Evolutionary conservation across 768 basidiomycete genomes (phyloP).

Genomic region (Amanita inopinata): DNA sequence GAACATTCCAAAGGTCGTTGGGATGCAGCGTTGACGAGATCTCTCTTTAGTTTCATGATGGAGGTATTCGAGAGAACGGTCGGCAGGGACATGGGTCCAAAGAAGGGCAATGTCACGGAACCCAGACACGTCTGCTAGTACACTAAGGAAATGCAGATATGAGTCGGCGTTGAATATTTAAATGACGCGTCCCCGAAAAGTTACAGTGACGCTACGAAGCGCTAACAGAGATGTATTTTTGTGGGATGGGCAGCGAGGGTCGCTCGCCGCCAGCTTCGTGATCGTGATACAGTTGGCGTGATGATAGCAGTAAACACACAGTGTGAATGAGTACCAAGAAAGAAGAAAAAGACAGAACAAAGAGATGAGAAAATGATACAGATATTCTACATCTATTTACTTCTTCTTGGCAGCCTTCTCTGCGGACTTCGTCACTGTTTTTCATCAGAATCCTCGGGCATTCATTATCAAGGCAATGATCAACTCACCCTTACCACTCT

Average conservation of each 20-base stretch:
- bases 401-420: slow-evolving; percentile 97
- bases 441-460: slow-evolving; percentile 1
- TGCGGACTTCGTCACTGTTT: slow-evolving; percentile 81
- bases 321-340: slow-evolving; percentile 32
- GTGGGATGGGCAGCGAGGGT: slow-evolving; percentile 16
- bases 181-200: no score
- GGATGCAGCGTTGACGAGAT: slow-evolving; percentile 85
- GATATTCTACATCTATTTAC: slow-evolving; percentile 72
- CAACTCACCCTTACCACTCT: slow-evolving; percentile 74
- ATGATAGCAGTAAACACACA: slow-evolving; percentile 28
- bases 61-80: slow-evolving; percentile 89
- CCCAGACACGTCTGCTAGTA: slow-evolving; percentile 73
- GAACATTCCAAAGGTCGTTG: slow-evolving; percentile 89
- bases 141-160: no score
- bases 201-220: slow-evolving; percentile 8
- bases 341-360: slow-evolving; percentile 32
- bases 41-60: slow-evolving; percentile 79
- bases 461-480: neutral
- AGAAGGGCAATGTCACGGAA: slow-evolving; percentile 30
- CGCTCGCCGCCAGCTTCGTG: slow-evolving; percentile 18
- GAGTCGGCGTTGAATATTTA: no score
- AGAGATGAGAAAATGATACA: slow-evolving; percentile 49
- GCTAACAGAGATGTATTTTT: slow-evolving; percentile 1
- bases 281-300: slow-evolving; percentile 37
- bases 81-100: slow-evolving; percentile 76